Evolutionary conservation across 106 monocot genomes (phyloP).

Genomic region (Ottelia alismoides): DNA sequence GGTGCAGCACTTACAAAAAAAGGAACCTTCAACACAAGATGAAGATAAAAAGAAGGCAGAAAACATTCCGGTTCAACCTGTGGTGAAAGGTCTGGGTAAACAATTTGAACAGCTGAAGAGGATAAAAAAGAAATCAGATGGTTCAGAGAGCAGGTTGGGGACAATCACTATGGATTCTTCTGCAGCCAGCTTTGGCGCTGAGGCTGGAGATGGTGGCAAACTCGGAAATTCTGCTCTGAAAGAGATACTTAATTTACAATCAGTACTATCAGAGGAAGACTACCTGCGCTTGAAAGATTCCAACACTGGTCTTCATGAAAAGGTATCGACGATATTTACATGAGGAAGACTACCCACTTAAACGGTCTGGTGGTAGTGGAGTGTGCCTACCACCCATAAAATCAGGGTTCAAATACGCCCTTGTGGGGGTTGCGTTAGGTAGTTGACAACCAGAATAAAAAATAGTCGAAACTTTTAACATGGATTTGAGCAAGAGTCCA

Average conservation of each 20-base stretch:
- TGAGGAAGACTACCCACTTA: no score
- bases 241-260: conserved; percentile 22
- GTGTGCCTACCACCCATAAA: no score
- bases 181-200: neutral
- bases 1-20: conserved; percentile 64
- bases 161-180: neutral
- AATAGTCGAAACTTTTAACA: no score
- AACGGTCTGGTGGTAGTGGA: no score
- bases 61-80: conserved; percentile 11
- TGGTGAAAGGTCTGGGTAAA: conserved; percentile 78
- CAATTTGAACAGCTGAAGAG: conserved; percentile 67
- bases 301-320: conserved; percentile 52
- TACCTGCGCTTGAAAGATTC: conserved; percentile 47
- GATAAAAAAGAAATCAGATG: conserved; percentile 47
- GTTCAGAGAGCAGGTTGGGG: conserved; percentile 4
- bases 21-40: conserved; percentile 24
- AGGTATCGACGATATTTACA: no score
- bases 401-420: no score
- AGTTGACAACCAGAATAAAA: no score
- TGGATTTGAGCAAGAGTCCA: no score
- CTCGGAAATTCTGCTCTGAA: no score
- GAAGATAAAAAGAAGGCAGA: conserved; percentile 23
- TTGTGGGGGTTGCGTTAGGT: no score
- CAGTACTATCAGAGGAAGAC: conserved; percentile 33
- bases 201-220: no score